These are phyloP conservation scores for Solanum phureja DNA, from an alignment of 257 asterid species.

Conservation along the genomic window DNA sequence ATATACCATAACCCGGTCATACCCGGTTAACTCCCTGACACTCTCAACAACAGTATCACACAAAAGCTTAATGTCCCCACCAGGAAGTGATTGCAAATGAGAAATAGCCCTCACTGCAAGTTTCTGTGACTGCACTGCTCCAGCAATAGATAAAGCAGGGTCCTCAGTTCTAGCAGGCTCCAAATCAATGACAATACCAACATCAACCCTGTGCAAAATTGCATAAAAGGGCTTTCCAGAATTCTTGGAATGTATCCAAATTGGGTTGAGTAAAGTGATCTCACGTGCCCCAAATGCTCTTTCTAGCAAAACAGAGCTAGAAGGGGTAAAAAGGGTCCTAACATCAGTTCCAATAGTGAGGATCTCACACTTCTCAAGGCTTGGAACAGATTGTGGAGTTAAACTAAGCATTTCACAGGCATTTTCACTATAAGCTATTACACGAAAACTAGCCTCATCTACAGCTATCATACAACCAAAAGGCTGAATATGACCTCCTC, in stretches of 20 bases:
- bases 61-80: slow-evolving; percentile 67
- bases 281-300: slow-evolving; percentile 69
- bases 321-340: slow-evolving; percentile 51
- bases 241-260: slow-evolving; percentile 60
- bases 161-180: slow-evolving; percentile 80
- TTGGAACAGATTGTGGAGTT: slow-evolving; percentile 65
- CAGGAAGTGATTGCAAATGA: slow-evolving; percentile 69
- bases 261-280: slow-evolving; percentile 58
- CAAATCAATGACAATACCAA: slow-evolving; percentile 72
- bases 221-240: slow-evolving; percentile 76
- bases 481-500: slow-evolving; percentile 75
- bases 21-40: slow-evolving; percentile 67
- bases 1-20: slow-evolving; percentile 79
- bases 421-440: slow-evolving; percentile 55
- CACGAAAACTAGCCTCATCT: slow-evolving; percentile 42
- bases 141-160: slow-evolving; percentile 69
- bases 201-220: slow-evolving; percentile 76
- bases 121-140: slow-evolving; percentile 85
- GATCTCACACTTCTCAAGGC: slow-evolving; percentile 40
- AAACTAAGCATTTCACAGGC: slow-evolving; percentile 60
- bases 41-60: slow-evolving; percentile 66
- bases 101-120: slow-evolving; percentile 80
- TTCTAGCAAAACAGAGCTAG: slow-evolving; percentile 52
- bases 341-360: slow-evolving; percentile 57
- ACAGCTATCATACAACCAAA: slow-evolving; percentile 79